Conservation (phyloP, 2,329 filamentous ascomycete genomes). For the Pyricularia sp. region DNA sequence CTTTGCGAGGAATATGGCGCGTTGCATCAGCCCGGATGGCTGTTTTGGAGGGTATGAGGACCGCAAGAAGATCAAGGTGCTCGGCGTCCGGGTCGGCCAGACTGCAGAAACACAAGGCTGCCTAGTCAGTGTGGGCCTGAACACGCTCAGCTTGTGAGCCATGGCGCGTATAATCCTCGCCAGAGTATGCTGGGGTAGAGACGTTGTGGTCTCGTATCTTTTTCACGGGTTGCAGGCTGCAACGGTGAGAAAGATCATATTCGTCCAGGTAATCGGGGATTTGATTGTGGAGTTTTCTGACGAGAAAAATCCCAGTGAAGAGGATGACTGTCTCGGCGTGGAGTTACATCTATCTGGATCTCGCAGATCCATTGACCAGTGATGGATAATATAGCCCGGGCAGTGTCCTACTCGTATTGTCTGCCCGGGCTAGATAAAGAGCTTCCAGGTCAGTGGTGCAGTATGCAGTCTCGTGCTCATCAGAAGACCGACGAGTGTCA, state of each 20-base stretch:
- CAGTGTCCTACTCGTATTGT: neutral
- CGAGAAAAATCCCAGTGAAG: neutral
- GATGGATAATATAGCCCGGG: neutral
- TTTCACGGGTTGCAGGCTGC: constrained; percentile 11
- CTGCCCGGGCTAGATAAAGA: neutral
- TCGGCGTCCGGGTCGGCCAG: constrained; percentile 12
- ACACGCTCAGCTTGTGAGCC: constrained; percentile 13
- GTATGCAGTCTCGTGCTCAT: neutral
- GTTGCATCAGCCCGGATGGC: too few relatives aligned
- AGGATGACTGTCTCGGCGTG: neutral
- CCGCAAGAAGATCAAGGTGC: constrained; percentile 12
- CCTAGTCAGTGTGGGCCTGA: constrained; percentile 3
- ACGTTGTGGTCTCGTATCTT: constrained; percentile 12
- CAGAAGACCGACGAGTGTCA: too few relatives aligned
- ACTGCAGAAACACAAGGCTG: constrained; percentile 12
- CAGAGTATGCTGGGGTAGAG: constrained; percentile 13
- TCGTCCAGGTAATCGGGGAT: constrained; percentile 4
- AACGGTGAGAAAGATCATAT: neutral
- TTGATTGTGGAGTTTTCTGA: neutral
- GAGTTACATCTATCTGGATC: too few relatives aligned
- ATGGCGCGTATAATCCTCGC: constrained; percentile 12
- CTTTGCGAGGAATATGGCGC: too few relatives aligned
- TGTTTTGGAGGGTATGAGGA: constrained; percentile 5
- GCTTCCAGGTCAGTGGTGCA: neutral
- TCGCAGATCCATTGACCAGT: neutral